phyloP scores from a whole-genome alignment of 106 monocot genomes.

The Amphibolis antarctica region DNA sequence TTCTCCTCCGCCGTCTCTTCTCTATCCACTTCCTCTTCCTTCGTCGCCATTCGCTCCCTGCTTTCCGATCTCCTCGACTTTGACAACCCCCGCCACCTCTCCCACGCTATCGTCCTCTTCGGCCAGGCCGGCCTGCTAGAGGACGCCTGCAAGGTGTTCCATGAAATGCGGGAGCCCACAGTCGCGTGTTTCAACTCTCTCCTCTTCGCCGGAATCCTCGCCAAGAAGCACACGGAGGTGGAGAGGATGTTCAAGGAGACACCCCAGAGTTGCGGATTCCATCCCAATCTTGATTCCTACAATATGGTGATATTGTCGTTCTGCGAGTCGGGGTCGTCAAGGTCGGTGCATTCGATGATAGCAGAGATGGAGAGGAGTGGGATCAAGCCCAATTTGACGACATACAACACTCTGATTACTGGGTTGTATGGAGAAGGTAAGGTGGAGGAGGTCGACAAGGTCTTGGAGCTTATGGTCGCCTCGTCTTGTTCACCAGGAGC shows the following conservation, averaged over 20 bases:
- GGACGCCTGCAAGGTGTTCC: constrained; percentile 53
- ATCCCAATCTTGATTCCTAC: constrained; percentile 50
- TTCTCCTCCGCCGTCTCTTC: constrained; percentile 46
- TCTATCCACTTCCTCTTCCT: constrained; percentile 35
- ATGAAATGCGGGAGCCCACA: constrained; percentile 9
- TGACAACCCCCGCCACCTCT: constrained; percentile 8
- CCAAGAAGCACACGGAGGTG: constrained; percentile 36
- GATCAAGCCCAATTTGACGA: constrained; percentile 58
- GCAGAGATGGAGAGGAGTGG: constrained; percentile 53
- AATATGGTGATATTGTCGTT: constrained; percentile 63
- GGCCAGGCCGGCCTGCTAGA: constrained; percentile 62
- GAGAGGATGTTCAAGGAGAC: constrained; percentile 41
- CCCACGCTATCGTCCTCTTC: constrained; percentile 73
- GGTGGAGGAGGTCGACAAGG: constrained; percentile 52
- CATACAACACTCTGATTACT: constrained; percentile 37
- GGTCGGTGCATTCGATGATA: constrained; percentile 60
- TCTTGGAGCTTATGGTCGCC: constrained; percentile 58
- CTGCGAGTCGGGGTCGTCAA: constrained; percentile 52
- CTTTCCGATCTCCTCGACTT: constrained; percentile 16
- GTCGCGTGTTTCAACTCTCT: constrained; percentile 53
- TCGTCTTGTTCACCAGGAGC: constrained; percentile 26
- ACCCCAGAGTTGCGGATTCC: constrained; percentile 24
- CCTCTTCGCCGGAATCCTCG: constrained; percentile 58
- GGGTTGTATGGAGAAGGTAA: constrained; percentile 62
- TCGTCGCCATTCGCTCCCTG: constrained; percentile 31